These are phyloP conservation scores for Phialemoniopsis sp. DNA, from an alignment of 2,329 filamentous ascomycete species.

Conservation along the genomic window DNA sequence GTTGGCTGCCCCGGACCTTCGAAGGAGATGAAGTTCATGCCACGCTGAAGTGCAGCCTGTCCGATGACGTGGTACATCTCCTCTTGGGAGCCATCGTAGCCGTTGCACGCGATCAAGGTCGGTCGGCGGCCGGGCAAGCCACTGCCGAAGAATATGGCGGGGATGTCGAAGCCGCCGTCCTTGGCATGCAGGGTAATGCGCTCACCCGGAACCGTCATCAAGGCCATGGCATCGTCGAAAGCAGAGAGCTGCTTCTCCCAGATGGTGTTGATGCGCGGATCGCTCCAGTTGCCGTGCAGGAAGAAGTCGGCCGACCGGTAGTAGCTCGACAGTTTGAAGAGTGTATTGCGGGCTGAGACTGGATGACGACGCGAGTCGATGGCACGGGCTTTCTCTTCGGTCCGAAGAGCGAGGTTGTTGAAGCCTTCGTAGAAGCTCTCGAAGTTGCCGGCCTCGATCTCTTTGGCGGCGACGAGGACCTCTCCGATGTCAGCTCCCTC, in stretches of 20 bases:
- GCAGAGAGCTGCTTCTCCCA: constrained; percentile 21
- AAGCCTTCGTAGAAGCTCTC: constrained; percentile 17
- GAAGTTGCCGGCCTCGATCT: constrained; percentile 17
- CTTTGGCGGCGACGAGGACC: constrained; percentile 18
- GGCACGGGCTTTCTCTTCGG: constrained; percentile 9
- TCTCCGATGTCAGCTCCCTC: constrained; percentile 19
- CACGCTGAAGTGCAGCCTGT: constrained; percentile 27
- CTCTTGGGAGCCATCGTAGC: constrained; percentile 38
- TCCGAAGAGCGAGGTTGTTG: constrained; percentile 13
- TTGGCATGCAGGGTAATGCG: constrained; percentile 18
- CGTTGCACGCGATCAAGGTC: constrained; percentile 34
- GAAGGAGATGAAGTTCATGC: constrained; percentile 38
- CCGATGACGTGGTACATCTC: constrained; percentile 33
- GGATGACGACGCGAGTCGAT: constrained; percentile 13
- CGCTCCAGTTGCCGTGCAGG: constrained; percentile 25
- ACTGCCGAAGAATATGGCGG: constrained; percentile 25
- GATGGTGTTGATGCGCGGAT: constrained; percentile 23
- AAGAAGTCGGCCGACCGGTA: constrained; percentile 30
- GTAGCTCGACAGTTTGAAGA: constrained; percentile 28
- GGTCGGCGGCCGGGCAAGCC: constrained; percentile 16
- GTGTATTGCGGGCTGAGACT: constrained; percentile 19
- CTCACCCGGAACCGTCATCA: constrained; percentile 22
- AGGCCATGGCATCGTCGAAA: constrained; percentile 22
- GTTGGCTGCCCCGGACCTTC: constrained; percentile 41
- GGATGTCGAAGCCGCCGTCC: constrained; percentile 23